Conservation (phyloP, 164 flowering plant species). For the Aristolochia contorta region DNA sequence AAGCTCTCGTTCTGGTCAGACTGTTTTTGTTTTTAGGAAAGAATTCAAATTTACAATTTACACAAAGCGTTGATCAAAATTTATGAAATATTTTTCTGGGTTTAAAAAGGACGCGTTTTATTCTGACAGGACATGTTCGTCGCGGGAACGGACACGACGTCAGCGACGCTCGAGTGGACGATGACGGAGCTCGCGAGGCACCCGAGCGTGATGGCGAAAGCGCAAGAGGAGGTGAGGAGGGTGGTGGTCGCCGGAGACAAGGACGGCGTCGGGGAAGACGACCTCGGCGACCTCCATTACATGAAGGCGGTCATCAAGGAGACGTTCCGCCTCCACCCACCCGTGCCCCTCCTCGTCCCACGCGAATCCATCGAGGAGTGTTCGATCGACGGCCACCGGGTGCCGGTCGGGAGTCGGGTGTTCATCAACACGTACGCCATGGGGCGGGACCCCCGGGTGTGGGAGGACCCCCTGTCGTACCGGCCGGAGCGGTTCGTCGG, state of each 20-base stretch:
- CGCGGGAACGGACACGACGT: constrained; percentile 53
- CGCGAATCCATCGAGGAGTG: constrained; percentile 18
- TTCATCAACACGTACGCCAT: background rate
- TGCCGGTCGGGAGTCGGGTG: background rate
- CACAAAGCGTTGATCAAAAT: too few relatives aligned
- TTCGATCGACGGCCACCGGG: background rate
- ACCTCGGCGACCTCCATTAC: constrained; percentile 1
- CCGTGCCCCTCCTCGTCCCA: constrained; percentile 29
- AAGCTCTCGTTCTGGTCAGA: constrained; percentile 45
- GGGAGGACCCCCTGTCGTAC: background rate
- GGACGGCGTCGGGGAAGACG: constrained; percentile 7
- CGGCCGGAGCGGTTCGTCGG: background rate
- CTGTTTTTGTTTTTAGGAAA: too few relatives aligned
- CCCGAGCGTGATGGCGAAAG: constrained; percentile 29
- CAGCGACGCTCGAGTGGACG: constrained; percentile 51
- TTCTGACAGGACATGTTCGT: constrained; percentile 68
- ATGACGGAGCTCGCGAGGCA: constrained; percentile 42
- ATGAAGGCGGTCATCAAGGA: constrained; percentile 15
- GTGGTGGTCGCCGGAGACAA: constrained; percentile 6
- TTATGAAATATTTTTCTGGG: too few relatives aligned
- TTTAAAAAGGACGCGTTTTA: too few relatives aligned
- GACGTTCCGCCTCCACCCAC: constrained; percentile 33
- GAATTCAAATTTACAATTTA: too few relatives aligned
- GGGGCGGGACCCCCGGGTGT: background rate
- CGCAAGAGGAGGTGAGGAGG: constrained; percentile 34